Evolutionary conservation across 768 basidiomycete species (phyloP), one percentile per base, ranked within the genome.

Genomic region (Tricholoma saponaceum): DNA sequence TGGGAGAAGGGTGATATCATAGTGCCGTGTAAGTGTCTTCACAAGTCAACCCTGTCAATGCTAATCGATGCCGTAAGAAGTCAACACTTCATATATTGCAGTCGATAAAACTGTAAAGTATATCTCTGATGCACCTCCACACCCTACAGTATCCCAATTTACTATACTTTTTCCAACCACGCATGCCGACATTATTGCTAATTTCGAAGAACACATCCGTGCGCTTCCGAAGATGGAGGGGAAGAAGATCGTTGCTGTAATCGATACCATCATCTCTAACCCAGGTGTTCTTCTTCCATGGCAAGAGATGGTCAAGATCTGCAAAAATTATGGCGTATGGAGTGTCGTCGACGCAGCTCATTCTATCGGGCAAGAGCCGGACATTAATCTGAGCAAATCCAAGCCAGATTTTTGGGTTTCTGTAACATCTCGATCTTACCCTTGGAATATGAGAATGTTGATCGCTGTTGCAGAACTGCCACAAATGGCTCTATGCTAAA

Each of bases 281-380:
- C 92, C 92, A 0, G 91, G 87, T 0, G 77, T 83, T 12, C 65
- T 75, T 3, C 70, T 90, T n/a, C 92, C 92, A 0, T 94, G 91
- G 92, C 74, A 85, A 66, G 83, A 86, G 58, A 77, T 93, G 70
- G 84, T 89, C 0, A 64, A 76, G 5, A 74, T 90, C 3, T 88
- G 86, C 67, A 78, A 77, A 26, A 78, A 85, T 59, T 82, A 85
- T 37, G 82, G 82, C 0, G 78, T 86, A 0, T 80, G 81, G 69
- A 86, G 80, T 30, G 62, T 94, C n/a, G 70, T 95, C 13, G 92
- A 95, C 59, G 92, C 81, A 0, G 92, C 92, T 3, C 92, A 95
- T 67, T 83, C 84, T 10, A 81, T 94, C 44, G 92, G 92, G 0
- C 90, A 91, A 67, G 85, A 91, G 65, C 67, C 82, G 4, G 75